Percentiles rank a stretch among this genome's conserved stretches.
Conservation (phyloP, 1,284 basidiomycete genomes). For the Pholiota adiposa region DNA sequence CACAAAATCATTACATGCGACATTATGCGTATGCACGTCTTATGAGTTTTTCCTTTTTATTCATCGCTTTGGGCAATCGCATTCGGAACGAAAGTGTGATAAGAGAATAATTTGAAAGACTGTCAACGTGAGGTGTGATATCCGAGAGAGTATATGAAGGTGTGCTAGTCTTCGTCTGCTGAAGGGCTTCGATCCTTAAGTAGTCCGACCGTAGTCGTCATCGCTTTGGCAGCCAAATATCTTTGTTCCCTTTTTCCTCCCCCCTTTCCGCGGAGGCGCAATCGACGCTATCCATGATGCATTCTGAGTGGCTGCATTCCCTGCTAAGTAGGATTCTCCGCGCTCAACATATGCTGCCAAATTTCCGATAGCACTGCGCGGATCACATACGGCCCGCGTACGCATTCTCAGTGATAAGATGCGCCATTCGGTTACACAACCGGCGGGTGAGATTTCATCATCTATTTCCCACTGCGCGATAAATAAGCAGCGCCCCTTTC, state of each 20-base stretch:
- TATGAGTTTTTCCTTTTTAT: constrained; percentile 18
- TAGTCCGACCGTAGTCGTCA: no score
- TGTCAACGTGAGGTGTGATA: no score
- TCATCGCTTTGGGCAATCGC: constrained; percentile 4
- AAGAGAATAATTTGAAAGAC: background rate
- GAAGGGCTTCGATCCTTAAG: no score
- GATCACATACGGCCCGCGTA: background rate
- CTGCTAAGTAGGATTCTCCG: no score
- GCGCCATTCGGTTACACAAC: background rate
- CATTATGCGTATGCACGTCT: constrained; percentile 21
- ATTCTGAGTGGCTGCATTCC: background rate
- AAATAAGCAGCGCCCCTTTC: background rate
- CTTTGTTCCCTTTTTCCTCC: no score
- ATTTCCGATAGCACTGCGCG: background rate
- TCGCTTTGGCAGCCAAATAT: no score
- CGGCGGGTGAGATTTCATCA: background rate
- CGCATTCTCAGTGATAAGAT: constrained; percentile 9
- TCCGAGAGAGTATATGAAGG: no score
- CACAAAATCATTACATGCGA: constrained; percentile 27
- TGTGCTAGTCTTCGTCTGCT: no score
- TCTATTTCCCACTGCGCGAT: background rate
- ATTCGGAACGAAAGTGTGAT: background rate
- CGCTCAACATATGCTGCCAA: background rate
- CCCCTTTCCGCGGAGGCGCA: no score
- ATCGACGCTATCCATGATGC: background rate